phyloP scores from a whole-genome alignment of 495 filamentous ascomycete genomes.

The Amniculicola lignicola region DNA sequence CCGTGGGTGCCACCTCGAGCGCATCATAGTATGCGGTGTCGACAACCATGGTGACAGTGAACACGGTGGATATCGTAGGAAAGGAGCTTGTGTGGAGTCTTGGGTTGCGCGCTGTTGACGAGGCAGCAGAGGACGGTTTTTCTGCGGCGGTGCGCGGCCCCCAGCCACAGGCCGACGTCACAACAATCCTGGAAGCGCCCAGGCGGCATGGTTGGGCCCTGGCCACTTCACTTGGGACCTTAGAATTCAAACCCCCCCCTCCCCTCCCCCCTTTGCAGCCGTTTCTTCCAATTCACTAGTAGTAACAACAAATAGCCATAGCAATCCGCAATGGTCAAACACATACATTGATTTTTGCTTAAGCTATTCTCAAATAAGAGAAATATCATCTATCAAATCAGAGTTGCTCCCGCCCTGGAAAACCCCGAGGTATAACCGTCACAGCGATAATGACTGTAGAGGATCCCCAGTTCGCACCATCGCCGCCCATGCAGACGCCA shows the following conservation, averaged over 20 bases:
- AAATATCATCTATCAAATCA: background rate
- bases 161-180: slow-evolving; percentile 18
- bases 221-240: no score
- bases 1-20: slow-evolving; percentile 81
- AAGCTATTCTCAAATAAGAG: no score
- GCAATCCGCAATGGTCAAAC: no score
- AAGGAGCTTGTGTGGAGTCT: no score
- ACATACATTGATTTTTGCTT: no score
- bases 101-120: background rate
- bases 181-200: background rate
- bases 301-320: no score
- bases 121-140: slow-evolving; percentile 15
- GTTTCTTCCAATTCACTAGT: no score
- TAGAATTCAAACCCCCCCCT: no score
- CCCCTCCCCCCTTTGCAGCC: no score
- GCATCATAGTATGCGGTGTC: slow-evolving; percentile 68
- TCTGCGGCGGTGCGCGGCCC: background rate
- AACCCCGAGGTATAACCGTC: background rate
- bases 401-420: background rate
- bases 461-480: background rate
- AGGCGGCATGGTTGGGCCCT: no score
- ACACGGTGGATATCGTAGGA: background rate
- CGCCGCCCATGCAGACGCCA: slow-evolving; percentile 31
- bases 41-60: slow-evolving; percentile 37
- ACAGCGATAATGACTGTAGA: background rate